Evolutionary conservation across 176 grass and related monocot genomes (phyloP).

Genomic region (Melocanna baccifera): DNA sequence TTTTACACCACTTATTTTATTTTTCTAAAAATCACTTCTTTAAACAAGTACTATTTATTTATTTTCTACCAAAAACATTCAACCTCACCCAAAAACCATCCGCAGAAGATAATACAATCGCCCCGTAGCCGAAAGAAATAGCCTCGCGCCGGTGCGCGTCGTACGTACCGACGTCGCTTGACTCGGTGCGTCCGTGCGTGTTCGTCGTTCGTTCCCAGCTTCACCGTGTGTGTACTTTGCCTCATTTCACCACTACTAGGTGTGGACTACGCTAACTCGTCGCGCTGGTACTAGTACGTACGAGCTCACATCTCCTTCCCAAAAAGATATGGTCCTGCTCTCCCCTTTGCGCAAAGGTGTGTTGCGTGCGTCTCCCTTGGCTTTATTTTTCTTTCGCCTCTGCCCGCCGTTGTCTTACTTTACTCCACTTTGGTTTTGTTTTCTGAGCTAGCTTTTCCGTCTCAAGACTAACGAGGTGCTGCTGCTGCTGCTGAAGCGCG

Average conservation of each 20-base stretch:
- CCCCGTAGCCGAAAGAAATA: background rate
- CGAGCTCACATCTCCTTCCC: background rate
- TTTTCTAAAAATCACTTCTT: no score
- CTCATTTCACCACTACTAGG: background rate
- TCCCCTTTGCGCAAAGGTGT: constrained; percentile 25
- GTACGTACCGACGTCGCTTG: background rate
- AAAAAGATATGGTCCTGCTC: constrained; percentile 43
- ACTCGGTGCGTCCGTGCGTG: background rate
- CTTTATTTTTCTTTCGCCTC: constrained; percentile 4
- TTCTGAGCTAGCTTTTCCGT: constrained; percentile 10
- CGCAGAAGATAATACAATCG: no score
- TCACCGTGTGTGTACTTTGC: background rate
- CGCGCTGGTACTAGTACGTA: background rate
- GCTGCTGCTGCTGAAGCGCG: background rate
- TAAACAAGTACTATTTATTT: no score
- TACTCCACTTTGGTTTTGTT: background rate
- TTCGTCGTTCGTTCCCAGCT: no score
- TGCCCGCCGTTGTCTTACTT: background rate
- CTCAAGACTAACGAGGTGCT: constrained; percentile 2
- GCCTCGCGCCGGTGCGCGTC: background rate
- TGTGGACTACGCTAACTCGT: background rate
- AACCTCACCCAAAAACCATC: no score
- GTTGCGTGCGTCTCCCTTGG: constrained; percentile 7
- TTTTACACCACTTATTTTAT: no score
- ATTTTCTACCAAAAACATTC: no score